phyloP scores from a whole-genome alignment of 306 rosid species.

The Dalbergia cochinchinensis region DNA sequence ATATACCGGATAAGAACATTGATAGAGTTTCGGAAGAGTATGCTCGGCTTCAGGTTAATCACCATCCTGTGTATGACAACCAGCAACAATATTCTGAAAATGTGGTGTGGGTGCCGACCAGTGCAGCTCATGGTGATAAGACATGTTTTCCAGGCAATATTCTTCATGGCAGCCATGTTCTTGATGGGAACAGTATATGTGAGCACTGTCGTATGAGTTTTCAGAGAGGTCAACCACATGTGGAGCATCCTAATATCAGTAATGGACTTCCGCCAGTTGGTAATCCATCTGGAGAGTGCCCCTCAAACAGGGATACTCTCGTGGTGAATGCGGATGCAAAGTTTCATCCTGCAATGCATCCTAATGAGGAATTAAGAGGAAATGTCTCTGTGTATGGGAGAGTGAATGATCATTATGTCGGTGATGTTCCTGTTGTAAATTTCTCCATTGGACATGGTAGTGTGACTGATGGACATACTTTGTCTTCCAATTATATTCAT shows the following conservation, averaged over 20 bases:
- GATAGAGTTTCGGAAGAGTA: slow-evolving; percentile 89
- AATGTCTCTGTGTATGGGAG: slow-evolving; percentile 69
- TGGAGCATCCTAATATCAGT: slow-evolving; percentile 65
- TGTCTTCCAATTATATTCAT: slow-evolving; percentile 64
- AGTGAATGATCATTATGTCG: slow-evolving; percentile 63
- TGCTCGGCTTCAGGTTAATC: slow-evolving; percentile 67
- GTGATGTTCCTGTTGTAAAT: slow-evolving; percentile 69
- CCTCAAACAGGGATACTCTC: slow-evolving; percentile 65
- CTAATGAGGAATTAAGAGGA: slow-evolving; percentile 69
- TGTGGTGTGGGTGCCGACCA: slow-evolving; percentile 70
- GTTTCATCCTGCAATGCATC: slow-evolving; percentile 69
- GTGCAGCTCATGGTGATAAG: slow-evolving; percentile 68
- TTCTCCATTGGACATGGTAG: slow-evolving; percentile 67
- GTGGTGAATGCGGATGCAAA: slow-evolving; percentile 71
- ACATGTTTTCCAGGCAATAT: slow-evolving; percentile 75
- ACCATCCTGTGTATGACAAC: slow-evolving; percentile 73
- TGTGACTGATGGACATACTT: slow-evolving; percentile 60
- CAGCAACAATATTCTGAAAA: slow-evolving; percentile 85
- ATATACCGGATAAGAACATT: slow-evolving; percentile 66
- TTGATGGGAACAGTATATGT: slow-evolving; percentile 78
- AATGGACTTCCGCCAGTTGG: slow-evolving; percentile 68
- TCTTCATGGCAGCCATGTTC: slow-evolving; percentile 62
- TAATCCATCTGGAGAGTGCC: slow-evolving; percentile 71
- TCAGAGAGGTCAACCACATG: slow-evolving; percentile 71
- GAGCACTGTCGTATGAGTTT: slow-evolving; percentile 79